Conservation (phyloP, 805 yeast species). For the Spathaspora gorwiae region DNA sequence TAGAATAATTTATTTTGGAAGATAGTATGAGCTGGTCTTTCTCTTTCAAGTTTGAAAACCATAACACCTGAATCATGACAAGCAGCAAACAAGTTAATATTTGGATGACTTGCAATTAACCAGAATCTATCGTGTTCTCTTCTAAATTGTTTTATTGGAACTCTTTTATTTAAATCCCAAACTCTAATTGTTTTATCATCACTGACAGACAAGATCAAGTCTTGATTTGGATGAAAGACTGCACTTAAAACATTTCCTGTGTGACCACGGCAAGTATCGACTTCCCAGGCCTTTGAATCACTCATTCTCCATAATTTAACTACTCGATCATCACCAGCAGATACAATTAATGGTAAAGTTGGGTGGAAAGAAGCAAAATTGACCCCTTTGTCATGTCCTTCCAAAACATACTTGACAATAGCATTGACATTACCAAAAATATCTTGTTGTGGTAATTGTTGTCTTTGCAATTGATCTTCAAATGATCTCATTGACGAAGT, state of each 20-base stretch:
- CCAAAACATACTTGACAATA: constrained; percentile 88
- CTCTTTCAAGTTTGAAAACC: constrained; percentile 96
- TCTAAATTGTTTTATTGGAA: constrained; percentile 89
- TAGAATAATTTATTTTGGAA: constrained; percentile 71
- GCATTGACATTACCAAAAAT: constrained; percentile 93
- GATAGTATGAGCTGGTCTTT: constrained; percentile 84
- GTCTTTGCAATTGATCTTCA: constrained; percentile 53
- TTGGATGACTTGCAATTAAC: constrained; percentile 86
- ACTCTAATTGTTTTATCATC: constrained; percentile 95
- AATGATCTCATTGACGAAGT: constrained; percentile 42
- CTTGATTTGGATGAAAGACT: constrained; percentile 90
- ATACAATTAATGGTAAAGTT: constrained; percentile 86
- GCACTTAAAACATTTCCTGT: constrained; percentile 88
- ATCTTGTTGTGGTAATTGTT: constrained; percentile 79
- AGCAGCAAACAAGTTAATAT: constrained; percentile 87
- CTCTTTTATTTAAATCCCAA: constrained; percentile 93
- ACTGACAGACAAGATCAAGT: constrained; percentile 85
- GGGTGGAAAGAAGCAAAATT: constrained; percentile 99
- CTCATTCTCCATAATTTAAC: constrained; percentile 97
- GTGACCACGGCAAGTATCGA: constrained; percentile 97
- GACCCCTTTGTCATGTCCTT: constrained; percentile 98
- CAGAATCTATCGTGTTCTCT: constrained; percentile 94
- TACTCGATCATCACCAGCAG: constrained; percentile 94
- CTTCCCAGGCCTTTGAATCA: constrained; percentile 98
- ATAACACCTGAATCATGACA: constrained; percentile 97